A percentile compares a stretch with the other conserved stretches of the same genome.
Conservation (phyloP, 2,329 filamentous ascomycete genomes). For the Pestalotiopsis fici region DNA sequence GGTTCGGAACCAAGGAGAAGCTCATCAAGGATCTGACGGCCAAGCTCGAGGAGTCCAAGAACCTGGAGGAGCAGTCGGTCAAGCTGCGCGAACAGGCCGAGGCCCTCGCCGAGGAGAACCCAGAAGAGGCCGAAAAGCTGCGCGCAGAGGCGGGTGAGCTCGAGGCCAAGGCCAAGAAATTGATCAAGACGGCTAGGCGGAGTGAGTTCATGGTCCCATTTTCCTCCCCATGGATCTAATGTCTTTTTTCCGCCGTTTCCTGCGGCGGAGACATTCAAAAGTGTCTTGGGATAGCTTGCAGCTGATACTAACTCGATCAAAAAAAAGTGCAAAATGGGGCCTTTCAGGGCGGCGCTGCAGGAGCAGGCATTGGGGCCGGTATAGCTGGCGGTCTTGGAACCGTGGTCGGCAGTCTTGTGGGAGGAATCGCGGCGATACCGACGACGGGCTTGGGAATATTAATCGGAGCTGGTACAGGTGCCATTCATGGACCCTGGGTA, state of each 20-base stretch:
- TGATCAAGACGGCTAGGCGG: slow-evolving; percentile 29
- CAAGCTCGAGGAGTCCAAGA: slow-evolving; percentile 29
- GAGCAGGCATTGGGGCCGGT: slow-evolving; percentile 32
- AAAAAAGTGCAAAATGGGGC: slow-evolving; percentile 31
- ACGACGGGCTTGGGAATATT: slow-evolving; percentile 31
- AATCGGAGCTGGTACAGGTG: slow-evolving; percentile 29
- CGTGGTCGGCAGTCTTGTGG: slow-evolving; percentile 29
- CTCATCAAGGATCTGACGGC: slow-evolving; percentile 29
- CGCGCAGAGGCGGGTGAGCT: slow-evolving; percentile 26
- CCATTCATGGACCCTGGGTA: slow-evolving; percentile 32
- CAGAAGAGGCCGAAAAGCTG: slow-evolving; percentile 27
- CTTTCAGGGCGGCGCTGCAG: slow-evolving; percentile 31
- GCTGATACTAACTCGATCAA: neutral
- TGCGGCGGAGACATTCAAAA: too few species aligned
- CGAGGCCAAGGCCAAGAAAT: slow-evolving; percentile 28
- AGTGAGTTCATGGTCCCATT: too few species aligned
- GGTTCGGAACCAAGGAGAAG: slow-evolving; percentile 15
- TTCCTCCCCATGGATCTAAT: neutral
- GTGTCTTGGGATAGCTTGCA: neutral
- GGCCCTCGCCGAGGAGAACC: slow-evolving; percentile 20
- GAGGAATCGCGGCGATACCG: slow-evolving; percentile 29
- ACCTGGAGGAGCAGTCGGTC: slow-evolving; percentile 26
- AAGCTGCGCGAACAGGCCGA: slow-evolving; percentile 27
- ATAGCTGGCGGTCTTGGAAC: slow-evolving; percentile 30
- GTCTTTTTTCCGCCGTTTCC: too few species aligned